A percentile compares a stretch with the other conserved stretches of the same genome.
Evolutionary conservation across 2,329 filamentous ascomycete species (phyloP).

Genomic region (Curvularia lunata): DNA sequence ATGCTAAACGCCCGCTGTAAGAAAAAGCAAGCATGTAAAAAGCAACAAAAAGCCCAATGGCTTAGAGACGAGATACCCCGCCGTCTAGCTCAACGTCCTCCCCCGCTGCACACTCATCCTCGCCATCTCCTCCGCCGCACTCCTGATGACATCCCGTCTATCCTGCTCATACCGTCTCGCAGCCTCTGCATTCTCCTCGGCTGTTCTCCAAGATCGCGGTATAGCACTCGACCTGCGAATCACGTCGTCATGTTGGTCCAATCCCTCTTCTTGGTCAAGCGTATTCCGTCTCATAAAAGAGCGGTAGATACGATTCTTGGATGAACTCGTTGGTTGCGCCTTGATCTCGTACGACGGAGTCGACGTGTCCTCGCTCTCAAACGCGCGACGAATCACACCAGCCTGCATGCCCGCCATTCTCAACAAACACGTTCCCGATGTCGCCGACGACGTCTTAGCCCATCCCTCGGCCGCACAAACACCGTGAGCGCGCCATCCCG

Average conservation of each 20-base stretch:
- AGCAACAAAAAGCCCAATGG: background rate
- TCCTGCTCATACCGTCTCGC: slow-evolving; percentile 17
- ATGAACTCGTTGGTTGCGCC: background rate
- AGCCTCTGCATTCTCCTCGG: slow-evolving; percentile 22
- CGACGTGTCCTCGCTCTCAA: slow-evolving; percentile 20
- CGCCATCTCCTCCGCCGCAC: slow-evolving; percentile 15
- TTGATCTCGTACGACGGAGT: background rate
- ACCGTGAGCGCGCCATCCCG: slow-evolving; percentile 38
- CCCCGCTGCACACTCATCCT: slow-evolving; percentile 5
- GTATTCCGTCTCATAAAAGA: slow-evolving; percentile 17
- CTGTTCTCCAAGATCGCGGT: slow-evolving; percentile 18
- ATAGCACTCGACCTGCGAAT: slow-evolving; percentile 22
- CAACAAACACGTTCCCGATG: slow-evolving; percentile 7
- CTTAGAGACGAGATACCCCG: background rate
- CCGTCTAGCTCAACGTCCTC: background rate
- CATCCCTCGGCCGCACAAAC: slow-evolving; percentile 9
- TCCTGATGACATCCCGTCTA: slow-evolving; percentile 10
- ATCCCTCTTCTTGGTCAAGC: background rate
- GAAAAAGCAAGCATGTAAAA: background rate
- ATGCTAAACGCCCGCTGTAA: background rate
- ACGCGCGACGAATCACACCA: slow-evolving; percentile 28
- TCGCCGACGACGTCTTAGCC: background rate
- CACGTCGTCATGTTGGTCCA: background rate
- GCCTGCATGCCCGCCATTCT: slow-evolving; percentile 13
- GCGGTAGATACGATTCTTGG: slow-evolving; percentile 13